A percentile compares a stretch with the other conserved stretches of the same genome.
phyloP scores from a whole-genome alignment of 345 rosid genomes.

The Euphorbia peplus region DNA sequence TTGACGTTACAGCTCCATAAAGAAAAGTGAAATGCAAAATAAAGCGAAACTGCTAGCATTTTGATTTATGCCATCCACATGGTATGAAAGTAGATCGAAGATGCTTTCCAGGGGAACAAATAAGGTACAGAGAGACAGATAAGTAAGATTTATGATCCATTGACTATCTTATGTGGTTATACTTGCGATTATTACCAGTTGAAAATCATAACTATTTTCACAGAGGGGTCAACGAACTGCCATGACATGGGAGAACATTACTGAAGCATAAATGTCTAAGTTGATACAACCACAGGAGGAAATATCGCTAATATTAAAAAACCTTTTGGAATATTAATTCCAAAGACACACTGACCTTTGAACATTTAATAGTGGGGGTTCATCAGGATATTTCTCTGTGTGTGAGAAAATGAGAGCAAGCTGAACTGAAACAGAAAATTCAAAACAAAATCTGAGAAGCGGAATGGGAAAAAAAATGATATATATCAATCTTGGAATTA shows the following conservation, averaged over 20 bases:
- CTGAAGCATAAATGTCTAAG: neutral
- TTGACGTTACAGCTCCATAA: neutral
- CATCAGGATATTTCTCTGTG: slow-evolving; percentile 87
- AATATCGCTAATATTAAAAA: neutral
- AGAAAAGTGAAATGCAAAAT: neutral
- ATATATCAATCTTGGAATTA: slow-evolving; percentile 8
- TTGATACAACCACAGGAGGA: neutral
- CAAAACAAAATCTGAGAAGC: slow-evolving; percentile 20
- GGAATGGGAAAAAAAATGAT: slow-evolving; percentile 1
- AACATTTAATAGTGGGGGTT: slow-evolving; percentile 73
- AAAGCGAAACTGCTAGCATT: neutral
- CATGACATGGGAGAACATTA: neutral
- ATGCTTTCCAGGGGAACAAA: neutral
- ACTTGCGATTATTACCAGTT: neutral
- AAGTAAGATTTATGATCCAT: neutral
- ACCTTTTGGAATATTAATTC: neutral
- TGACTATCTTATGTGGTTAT: neutral
- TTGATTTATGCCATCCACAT: neutral
- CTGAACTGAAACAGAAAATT: slow-evolving; percentile 55
- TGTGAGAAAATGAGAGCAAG: slow-evolving; percentile 85
- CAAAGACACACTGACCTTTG: slow-evolving; percentile 50
- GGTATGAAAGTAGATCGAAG: neutral
- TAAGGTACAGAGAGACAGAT: neutral
- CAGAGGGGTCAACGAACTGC: neutral
- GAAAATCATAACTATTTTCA: neutral